These are phyloP conservation scores for Vairimorpha apis DNA, from an alignment of 371 early-diverging fungal species.

Conservation along the genomic window DNA sequence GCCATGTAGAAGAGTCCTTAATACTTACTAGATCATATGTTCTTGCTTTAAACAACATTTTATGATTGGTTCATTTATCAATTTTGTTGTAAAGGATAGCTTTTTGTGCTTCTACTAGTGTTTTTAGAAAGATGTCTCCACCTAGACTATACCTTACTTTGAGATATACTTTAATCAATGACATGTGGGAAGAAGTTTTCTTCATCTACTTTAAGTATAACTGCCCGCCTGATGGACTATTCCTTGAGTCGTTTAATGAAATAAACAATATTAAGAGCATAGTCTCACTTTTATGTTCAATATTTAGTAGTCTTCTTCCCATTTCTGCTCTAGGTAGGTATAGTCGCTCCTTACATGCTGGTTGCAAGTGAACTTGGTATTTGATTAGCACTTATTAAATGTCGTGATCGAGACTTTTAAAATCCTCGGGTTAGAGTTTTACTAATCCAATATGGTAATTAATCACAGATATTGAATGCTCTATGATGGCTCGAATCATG, in stretches of 20 bases:
- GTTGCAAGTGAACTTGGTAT: not conserved
- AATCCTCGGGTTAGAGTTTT: not conserved
- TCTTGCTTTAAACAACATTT: conserved; percentile 14
- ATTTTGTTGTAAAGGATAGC: not conserved
- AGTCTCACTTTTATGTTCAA: conserved; percentile 9
- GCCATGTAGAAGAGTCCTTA: conserved; percentile 12
- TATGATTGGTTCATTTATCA: not conserved
- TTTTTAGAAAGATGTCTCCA: too few relatives aligned
- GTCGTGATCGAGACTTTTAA: not conserved
- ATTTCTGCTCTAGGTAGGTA: conserved; percentile 13
- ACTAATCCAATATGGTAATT: not conserved
- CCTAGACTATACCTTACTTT: not conserved
- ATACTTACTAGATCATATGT: not conserved
- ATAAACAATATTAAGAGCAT: not conserved
- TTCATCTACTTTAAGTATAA: conserved; percentile 1
- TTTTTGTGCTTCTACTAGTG: not conserved
- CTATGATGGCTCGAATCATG: not conserved
- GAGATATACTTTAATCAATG: not conserved
- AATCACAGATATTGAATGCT: not conserved
- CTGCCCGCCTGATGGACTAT: conserved; percentile 6
- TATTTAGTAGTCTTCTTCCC: conserved; percentile 3
- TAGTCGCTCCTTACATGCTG: not conserved
- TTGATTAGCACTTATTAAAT: not conserved
- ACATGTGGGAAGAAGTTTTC: not conserved
- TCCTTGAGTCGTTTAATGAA: not conserved